Conservation (phyloP, 306 rosid genomes). For the Medicago truncatula region DNA sequence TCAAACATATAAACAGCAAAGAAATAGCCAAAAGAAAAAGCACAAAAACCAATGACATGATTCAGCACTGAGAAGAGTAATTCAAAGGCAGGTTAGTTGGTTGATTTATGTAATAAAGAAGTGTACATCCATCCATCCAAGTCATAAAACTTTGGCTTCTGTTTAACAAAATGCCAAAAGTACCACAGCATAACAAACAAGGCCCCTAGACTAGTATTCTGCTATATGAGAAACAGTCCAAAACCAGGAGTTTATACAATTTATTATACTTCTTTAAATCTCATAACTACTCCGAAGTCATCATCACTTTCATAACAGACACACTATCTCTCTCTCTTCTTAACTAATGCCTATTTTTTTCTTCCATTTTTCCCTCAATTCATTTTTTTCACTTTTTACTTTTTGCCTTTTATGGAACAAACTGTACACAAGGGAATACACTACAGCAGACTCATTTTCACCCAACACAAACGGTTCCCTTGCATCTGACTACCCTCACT, state of each 20-base stretch:
- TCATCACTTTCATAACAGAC: conserved; percentile 20
- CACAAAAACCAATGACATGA: conserved; percentile 42
- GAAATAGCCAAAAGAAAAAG: conserved; percentile 26
- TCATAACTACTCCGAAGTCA: conserved; percentile 28
- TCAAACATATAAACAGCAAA: conserved; percentile 42
- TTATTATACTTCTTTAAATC: conserved; percentile 27
- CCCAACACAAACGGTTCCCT: conserved; percentile 19
- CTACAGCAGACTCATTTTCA: conserved; percentile 39
- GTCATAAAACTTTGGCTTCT: conserved; percentile 45
- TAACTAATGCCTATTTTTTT: background rate
- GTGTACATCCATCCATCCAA: conserved; percentile 12
- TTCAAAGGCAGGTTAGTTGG: conserved; percentile 36
- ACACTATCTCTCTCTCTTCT: background rate
- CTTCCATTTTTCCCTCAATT: background rate
- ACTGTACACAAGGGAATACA: conserved; percentile 60
- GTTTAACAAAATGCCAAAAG: conserved; percentile 51
- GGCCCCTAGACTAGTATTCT: conserved; percentile 16
- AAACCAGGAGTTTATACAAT: conserved; percentile 37
- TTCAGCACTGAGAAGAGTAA: conserved; percentile 38
- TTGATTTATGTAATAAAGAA: conserved; percentile 40
- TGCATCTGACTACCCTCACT: conserved; percentile 33
- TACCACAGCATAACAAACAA: conserved; percentile 32
- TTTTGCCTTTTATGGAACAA: conserved; percentile 53
- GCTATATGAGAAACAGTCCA: conserved; percentile 45
- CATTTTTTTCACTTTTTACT: conserved; percentile 28